phyloP scores from a whole-genome alignment of 495 filamentous ascomycete genomes.

The Penicillium odoratum region DNA sequence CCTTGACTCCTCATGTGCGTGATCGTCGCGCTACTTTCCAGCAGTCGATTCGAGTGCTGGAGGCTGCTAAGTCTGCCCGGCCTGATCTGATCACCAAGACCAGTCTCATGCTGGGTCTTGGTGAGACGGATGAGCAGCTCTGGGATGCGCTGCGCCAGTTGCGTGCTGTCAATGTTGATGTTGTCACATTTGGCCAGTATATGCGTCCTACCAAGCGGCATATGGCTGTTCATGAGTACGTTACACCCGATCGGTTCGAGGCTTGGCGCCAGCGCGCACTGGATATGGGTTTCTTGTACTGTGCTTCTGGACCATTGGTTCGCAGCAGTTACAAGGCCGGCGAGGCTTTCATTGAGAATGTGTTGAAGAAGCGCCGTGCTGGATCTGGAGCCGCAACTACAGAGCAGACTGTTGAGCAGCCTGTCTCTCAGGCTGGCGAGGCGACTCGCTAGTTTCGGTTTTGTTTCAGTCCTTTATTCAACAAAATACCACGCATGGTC shows the following conservation, averaged over 20 bases:
- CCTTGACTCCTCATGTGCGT: constrained; percentile 80
- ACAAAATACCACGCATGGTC: constrained; percentile 19
- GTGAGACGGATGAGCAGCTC: constrained; percentile 89
- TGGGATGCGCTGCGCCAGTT: constrained; percentile 79
- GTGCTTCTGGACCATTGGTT: constrained; percentile 89
- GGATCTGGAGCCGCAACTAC: constrained; percentile 18
- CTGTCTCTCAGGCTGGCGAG: constrained; percentile 24
- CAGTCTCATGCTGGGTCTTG: constrained; percentile 92
- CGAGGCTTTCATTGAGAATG: constrained; percentile 98
- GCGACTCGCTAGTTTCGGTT: constrained; percentile 26
- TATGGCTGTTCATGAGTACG: constrained; percentile 92
- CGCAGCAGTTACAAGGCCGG: constrained; percentile 96
- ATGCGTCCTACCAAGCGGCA: constrained; percentile 98
- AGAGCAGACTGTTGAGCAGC: constrained; percentile 26
- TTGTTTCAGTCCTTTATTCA: constrained; percentile 1
- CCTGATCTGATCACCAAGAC: constrained; percentile 91
- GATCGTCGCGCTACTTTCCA: constrained; percentile 89
- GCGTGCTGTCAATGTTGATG: constrained; percentile 77
- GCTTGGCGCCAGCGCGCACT: constrained; percentile 86
- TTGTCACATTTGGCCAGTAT: constrained; percentile 98
- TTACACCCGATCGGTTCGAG: constrained; percentile 88
- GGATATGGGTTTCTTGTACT: constrained; percentile 95
- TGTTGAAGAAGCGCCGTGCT: constrained; percentile 79
- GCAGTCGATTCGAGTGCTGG: constrained; percentile 78
- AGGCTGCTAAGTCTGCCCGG: constrained; percentile 74